Conservation (phyloP, 768 basidiomycete species). For the Boletus tylopilopsis region DNA sequence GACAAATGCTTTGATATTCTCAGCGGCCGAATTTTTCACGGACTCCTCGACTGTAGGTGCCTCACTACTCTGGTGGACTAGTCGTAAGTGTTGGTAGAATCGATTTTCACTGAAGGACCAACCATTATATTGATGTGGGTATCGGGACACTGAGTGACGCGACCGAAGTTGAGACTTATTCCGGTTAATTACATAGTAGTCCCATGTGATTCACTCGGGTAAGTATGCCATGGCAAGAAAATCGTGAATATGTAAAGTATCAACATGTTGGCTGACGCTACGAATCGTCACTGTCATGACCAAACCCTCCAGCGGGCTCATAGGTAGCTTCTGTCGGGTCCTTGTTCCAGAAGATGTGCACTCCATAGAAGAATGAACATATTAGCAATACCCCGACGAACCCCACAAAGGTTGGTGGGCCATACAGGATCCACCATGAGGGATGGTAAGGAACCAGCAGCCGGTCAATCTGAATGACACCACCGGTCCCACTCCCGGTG, state of each 20-base stretch:
- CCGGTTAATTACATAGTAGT: constrained; percentile 1
- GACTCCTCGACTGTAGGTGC: constrained; percentile 16
- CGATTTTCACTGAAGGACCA: constrained; percentile 4
- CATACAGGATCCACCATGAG: constrained; percentile 78
- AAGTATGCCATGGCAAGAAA: constrained; percentile 13
- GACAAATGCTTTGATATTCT: constrained; percentile 77
- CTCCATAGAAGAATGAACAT: constrained; percentile 68
- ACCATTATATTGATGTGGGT: constrained; percentile 30
- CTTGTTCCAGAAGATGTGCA: constrained; percentile 63
- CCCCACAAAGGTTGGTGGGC: constrained; percentile 62
- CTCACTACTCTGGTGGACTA: constrained; percentile 22
- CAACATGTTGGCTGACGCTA: constrained; percentile 15
- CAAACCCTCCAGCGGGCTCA: constrained; percentile 84
- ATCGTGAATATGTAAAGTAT: constrained; percentile 12
- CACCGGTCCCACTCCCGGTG: constrained; percentile 69
- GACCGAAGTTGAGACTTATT: no score
- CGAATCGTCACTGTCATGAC: constrained; percentile 44
- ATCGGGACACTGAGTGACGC: no score
- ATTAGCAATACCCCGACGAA: constrained; percentile 58
- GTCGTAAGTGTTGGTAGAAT: constrained; percentile 6
- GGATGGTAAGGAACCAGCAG: constrained; percentile 85
- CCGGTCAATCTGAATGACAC: constrained; percentile 84
- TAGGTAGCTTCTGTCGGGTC: constrained; percentile 85
- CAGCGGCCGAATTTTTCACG: constrained; percentile 29
- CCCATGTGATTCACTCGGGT: constrained; percentile 35